Evolutionary conservation across 805 yeast species (phyloP).

Genomic region (Komagataella phaffii): DNA sequence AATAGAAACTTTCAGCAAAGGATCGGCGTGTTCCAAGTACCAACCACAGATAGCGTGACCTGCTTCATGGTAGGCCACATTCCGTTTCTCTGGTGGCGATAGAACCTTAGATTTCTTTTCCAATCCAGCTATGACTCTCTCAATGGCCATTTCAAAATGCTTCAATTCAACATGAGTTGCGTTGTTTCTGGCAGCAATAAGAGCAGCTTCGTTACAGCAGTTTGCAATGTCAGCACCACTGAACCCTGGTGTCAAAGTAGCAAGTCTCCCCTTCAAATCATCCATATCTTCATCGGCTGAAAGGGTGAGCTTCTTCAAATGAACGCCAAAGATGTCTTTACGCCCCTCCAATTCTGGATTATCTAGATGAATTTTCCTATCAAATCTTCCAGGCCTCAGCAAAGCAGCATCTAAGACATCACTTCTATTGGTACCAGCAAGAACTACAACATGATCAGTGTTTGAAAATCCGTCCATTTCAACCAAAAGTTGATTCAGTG

Average conservation of each 20-base stretch:
- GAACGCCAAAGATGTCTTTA: slow-evolving; percentile 83
- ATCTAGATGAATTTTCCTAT: slow-evolving; percentile 84
- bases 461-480: slow-evolving; percentile 98
- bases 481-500: slow-evolving; percentile 87
- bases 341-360: slow-evolving; percentile 93
- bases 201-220: slow-evolving; percentile 93
- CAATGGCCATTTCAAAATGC: slow-evolving; percentile 94
- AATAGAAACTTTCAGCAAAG: slow-evolving; percentile 87
- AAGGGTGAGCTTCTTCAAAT: slow-evolving; percentile 60
- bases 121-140: slow-evolving; percentile 92
- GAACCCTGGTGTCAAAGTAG: slow-evolving; percentile 96
- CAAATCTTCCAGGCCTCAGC: slow-evolving; percentile 95
- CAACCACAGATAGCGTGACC: slow-evolving; percentile 99
- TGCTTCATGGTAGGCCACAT: slow-evolving; percentile 97
- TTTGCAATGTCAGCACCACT: slow-evolving; percentile 98
- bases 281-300: slow-evolving; percentile 27
- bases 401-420: slow-evolving; percentile 89
- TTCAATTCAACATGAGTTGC: slow-evolving; percentile 53
- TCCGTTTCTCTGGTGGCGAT: slow-evolving; percentile 72
- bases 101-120: slow-evolving; percentile 81
- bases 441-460: slow-evolving; percentile 86
- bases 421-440: slow-evolving; percentile 95
- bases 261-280: slow-evolving; percentile 70
- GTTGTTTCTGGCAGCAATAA: slow-evolving; percentile 84
- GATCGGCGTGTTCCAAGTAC: slow-evolving; percentile 86